Base-by-base conservation (phyloP, 1,284 basidiomycete species). In the Apiotrichum gracile region DNA sequence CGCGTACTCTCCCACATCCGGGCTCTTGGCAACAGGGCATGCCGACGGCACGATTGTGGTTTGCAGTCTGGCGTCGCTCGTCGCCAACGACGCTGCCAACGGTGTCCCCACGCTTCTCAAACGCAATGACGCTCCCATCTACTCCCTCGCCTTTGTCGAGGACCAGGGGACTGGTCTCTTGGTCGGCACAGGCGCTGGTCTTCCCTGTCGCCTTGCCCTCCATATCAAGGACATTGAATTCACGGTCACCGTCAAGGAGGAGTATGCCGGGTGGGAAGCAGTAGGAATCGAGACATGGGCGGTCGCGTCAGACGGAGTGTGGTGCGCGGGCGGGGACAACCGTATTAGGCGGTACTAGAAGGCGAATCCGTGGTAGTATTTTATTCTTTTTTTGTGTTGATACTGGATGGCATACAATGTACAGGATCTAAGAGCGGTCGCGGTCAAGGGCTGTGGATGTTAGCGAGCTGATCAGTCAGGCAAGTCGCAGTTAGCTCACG, bases 11-110 rank as follows among this genome's bases (percentile, higher is more conserved):
- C 59, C 76, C 0, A 49, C 64, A 0, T 68, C 74, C 34, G 69
- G 74, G 27, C 65, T 83, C 3, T 67, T 89, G 13, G 84, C 81
- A 0, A 84, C 83, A 2, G 87, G 86, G 1, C 81, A 83, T n/a
- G 68, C 75, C 0, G 73, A 73, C n/a, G 88, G 87, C 1, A 63
- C 83, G 5, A 78, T 85, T 0, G 73, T 77, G 7, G 57, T 88
- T 2, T 83, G 83, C 62, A 82, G 85, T 61, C 47, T 61, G 6
- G 35, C 39, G 13, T 7, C 52, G 2, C 55, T 77, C 79, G 1
- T 77, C 79, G 13, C 61, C 72, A 2, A 70, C 83, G 35, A 26
- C 10, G 44, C 26, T 24, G 50, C 31, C 17, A 25, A 26, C 13
- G 14, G 24, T 14, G 14, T 35, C 1, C 40, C 52, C n/a, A 59